These are phyloP conservation scores for Paramyrothecium roridum DNA, from an alignment of 2,329 filamentous ascomycete genomes.

Conservation along the genomic window DNA sequence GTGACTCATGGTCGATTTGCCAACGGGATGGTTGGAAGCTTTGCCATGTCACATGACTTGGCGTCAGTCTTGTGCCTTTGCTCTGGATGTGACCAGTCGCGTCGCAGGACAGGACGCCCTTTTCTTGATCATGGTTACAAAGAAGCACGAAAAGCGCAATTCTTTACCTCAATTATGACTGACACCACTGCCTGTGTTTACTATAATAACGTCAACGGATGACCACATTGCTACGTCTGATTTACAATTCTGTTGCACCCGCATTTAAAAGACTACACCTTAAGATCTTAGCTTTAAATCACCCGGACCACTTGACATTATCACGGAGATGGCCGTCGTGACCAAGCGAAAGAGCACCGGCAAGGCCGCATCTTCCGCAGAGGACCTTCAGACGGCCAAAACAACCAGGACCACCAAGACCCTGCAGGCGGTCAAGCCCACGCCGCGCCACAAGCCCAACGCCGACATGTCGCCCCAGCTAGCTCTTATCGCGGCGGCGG, in stretches of 20 bases:
- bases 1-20: neutral
- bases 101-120: neutral
- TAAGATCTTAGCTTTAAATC: neutral
- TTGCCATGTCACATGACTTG: slow-evolving; percentile 20
- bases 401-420: slow-evolving; percentile 3
- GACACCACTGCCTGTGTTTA: too few relatives aligned
- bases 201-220: too few relatives aligned
- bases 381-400: slow-evolving; percentile 1
- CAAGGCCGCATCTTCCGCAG: neutral
- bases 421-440: neutral
- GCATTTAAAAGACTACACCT: neutral
- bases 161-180: neutral
- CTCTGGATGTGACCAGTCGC: slow-evolving; percentile 18
- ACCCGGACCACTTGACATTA: neutral
- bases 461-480: slow-evolving; percentile 36
- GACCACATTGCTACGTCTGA: too few relatives aligned
- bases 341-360: neutral
- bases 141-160: neutral
- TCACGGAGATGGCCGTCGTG: neutral
- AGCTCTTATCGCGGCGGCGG: slow-evolving; percentile 38
- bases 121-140: neutral
- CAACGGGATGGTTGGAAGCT: neutral
- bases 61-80: slow-evolving; percentile 18
- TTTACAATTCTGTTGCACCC: neutral
- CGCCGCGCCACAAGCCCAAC: slow-evolving; percentile 1